Base-by-base conservation (phyloP, 2,329 filamentous ascomycete species). In the Ophiostoma sp. region DNA sequence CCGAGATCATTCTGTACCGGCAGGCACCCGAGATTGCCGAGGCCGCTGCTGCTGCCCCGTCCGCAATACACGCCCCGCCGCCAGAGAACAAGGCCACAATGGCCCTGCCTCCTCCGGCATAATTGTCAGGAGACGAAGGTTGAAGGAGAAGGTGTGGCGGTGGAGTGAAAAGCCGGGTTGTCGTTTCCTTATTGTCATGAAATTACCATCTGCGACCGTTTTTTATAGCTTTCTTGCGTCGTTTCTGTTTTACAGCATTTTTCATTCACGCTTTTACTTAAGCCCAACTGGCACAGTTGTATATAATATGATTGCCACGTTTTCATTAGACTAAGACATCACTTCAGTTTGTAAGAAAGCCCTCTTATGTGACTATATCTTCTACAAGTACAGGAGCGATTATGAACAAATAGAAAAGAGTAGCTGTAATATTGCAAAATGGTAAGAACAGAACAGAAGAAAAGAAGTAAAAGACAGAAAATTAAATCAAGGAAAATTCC, bases 1-100 rank as follows among this genome's bases (percentile, higher is more conserved):
- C 94, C 70, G 96, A 99, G 84, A 99, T 99, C 81, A 95, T 98
- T 74, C 90, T 99, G 70, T 98, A 93, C 85, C 91, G 96, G 77
- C 96, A 98, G 81, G 87, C 89, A 22, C 89, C 89, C 7, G 89
- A 91, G 76, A 83, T 87, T 66, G 81, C 83, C 57, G 83, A 82
- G 76, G 82, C 80, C 66, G 83, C 84, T 59, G 79, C 77, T 66
- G 76, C 15, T n/a, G 52, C 59, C 9, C 55, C 70, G 72, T 39
- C 57, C 33, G 59, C 74, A 75, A 73, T 76, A 70, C 80, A 86
- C 52, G 82, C 82, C 11, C 82, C 83, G n/a, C 80, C 80, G n/a
- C 82, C 84, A 2, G 85, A 86, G 76, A 84, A 82, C 76, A 84
- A 83, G 78, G 42, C 68, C 55, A 80, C 85, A 72, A 82, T 84